Conservation (phyloP, 495 filamentous ascomycete genomes). For the Penicillium subrubescens region DNA sequence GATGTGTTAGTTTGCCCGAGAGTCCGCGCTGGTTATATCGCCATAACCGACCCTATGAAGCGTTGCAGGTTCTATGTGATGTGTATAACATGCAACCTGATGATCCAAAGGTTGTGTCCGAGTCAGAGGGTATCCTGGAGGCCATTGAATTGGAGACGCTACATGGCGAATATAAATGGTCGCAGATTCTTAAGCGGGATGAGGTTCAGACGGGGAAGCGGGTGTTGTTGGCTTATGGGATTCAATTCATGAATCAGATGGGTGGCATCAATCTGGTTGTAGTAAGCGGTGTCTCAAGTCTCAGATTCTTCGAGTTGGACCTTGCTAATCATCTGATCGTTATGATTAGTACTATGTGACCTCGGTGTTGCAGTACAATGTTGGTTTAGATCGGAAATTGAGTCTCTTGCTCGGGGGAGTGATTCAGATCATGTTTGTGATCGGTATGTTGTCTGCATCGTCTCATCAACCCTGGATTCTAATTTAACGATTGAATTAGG, state of each 20-base stretch:
- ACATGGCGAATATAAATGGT: constrained; percentile 34
- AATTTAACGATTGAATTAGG: constrained; percentile 13
- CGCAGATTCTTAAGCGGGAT: constrained; percentile 36
- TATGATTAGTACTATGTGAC: background rate
- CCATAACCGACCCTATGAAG: background rate
- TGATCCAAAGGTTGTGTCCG: background rate
- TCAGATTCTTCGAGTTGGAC: too few species aligned
- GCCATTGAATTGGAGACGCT: background rate
- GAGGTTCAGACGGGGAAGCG: constrained; percentile 8
- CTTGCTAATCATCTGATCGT: too few species aligned
- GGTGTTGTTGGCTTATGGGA: constrained; percentile 47
- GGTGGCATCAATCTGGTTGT: constrained; percentile 43
- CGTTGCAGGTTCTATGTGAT: background rate
- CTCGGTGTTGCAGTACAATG: background rate
- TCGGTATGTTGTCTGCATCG: background rate
- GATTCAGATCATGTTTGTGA: background rate
- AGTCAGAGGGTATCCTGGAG: background rate
- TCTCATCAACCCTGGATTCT: background rate
- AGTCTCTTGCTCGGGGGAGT: background rate
- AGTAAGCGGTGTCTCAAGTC: background rate
- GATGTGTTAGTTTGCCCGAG: background rate
- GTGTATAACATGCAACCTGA: background rate
- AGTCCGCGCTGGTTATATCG: background rate
- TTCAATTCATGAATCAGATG: constrained; percentile 42
- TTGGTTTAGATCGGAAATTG: background rate